Evolutionary conservation across 108 stramenopile genomes (phyloP).

Genomic region (Epipyxis sp.): DNA sequence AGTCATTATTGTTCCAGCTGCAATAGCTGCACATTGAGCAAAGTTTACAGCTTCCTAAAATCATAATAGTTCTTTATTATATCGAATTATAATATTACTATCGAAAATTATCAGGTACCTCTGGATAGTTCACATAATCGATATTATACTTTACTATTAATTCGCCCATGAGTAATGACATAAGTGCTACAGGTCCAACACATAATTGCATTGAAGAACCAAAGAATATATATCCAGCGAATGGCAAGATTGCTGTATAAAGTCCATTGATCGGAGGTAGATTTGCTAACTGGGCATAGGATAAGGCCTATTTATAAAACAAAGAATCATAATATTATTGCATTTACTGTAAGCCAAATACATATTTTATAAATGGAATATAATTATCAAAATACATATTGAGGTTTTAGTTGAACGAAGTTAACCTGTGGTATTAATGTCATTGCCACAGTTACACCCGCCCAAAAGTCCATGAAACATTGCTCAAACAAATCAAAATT

Average conservation of each 20-base stretch:
- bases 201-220: slow-evolving; percentile 72
- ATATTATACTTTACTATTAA: slow-evolving; percentile 12
- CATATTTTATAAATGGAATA: neutral
- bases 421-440: slow-evolving; percentile 80
- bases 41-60: neutral
- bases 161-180: slow-evolving; percentile 31
- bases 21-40: slow-evolving; percentile 3
- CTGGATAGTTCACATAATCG: no score
- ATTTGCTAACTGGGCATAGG: slow-evolving; percentile 77
- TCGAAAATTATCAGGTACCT: no score
- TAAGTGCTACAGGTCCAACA: slow-evolving; percentile 75
- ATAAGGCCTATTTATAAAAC: neutral
- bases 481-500: neutral
- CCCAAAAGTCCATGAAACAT: slow-evolving; percentile 42
- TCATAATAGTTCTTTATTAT: no score
- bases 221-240: slow-evolving; percentile 71
- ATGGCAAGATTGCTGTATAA: slow-evolving; percentile 71
- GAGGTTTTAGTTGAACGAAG: no score
- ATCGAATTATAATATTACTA: no score
- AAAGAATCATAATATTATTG: neutral
- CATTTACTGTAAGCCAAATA: neutral
- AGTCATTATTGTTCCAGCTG: slow-evolving; percentile 1
- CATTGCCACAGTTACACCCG: slow-evolving; percentile 70
- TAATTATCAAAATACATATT: no score
- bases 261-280: slow-evolving; percentile 77